Conservation (phyloP, 306 rosid genomes). For the Aeschynomene evenia region DNA sequence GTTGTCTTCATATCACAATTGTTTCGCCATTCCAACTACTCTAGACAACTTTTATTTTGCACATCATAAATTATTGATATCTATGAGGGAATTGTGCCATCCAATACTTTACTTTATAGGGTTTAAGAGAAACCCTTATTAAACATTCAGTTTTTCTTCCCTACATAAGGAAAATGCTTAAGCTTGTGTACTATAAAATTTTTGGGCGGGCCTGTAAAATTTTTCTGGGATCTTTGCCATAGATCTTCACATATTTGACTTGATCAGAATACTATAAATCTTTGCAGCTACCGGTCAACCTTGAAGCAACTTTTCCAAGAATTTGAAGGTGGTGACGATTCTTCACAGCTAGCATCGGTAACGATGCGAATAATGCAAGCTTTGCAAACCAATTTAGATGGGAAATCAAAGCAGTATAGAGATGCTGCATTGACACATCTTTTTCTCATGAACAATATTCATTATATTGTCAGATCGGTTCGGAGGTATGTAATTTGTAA, state of each 20-base stretch:
- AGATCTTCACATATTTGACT: conserved; percentile 22
- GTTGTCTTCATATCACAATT: conserved; percentile 3
- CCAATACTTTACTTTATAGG: background rate
- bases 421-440: conserved; percentile 81
- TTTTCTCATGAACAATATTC: conserved; percentile 97
- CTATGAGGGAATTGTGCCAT: background rate
- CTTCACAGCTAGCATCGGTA: conserved; percentile 81
- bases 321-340: conserved; percentile 64
- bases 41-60: background rate
- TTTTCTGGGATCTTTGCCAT: background rate
- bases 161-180: background rate
- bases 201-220: too few relatives aligned
- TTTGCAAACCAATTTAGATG: conserved; percentile 90
- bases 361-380: conserved; percentile 97
- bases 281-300: conserved; percentile 84
- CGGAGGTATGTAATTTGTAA: conserved; percentile 59
- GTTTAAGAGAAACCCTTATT: background rate
- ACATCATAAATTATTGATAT: background rate
- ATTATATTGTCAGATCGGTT: conserved; percentile 92
- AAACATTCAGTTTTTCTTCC: conserved; percentile 8
- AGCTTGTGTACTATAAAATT: background rate
- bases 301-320: conserved; percentile 95
- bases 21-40: conserved; percentile 9
- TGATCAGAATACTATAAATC: conserved; percentile 17
- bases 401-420: conserved; percentile 90